Conservation (phyloP, 345 rosid genomes). For the Cardamine chenopodiifolia region DNA sequence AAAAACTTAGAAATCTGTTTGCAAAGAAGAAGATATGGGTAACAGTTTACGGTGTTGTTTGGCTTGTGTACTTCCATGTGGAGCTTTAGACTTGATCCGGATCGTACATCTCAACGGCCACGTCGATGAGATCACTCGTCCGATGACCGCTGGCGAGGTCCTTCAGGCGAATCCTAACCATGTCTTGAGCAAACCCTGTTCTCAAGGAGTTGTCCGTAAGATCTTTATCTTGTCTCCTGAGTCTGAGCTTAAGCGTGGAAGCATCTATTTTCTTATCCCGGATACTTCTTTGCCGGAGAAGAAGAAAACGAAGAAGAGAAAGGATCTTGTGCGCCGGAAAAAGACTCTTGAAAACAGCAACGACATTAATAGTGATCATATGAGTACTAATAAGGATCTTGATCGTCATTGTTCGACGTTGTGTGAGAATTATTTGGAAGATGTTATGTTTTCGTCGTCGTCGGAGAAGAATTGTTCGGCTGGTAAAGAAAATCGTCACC, state of each 20-base stretch:
- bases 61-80: conserved; percentile 94
- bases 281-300: conserved; percentile 57
- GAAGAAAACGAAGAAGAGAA: conserved; percentile 37
- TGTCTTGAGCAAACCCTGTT: conserved; percentile 76
- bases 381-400: not conserved
- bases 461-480: conserved; percentile 42
- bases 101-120: conserved; percentile 85
- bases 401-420: conserved; percentile 33
- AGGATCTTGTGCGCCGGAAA: not conserved
- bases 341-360: conserved; percentile 11
- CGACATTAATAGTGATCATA: not conserved
- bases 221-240: conserved; percentile 82
- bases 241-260: conserved; percentile 84
- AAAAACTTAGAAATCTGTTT: not conserved
- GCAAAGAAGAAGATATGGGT: conserved; percentile 56
- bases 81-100: conserved; percentile 91
- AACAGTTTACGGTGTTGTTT: conserved; percentile 88
- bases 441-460: conserved; percentile 8
- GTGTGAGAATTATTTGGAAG: conserved; percentile 45
- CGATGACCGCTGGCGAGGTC: conserved; percentile 79
- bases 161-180: conserved; percentile 81
- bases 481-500: conserved; percentile 45
- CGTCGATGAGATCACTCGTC: conserved; percentile 76
- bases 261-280: conserved; percentile 88
- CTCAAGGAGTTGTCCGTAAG: conserved; percentile 74